Conservation (phyloP, 2,329 filamentous ascomycete species). For the Ophiostoma pallidulum region DNA sequence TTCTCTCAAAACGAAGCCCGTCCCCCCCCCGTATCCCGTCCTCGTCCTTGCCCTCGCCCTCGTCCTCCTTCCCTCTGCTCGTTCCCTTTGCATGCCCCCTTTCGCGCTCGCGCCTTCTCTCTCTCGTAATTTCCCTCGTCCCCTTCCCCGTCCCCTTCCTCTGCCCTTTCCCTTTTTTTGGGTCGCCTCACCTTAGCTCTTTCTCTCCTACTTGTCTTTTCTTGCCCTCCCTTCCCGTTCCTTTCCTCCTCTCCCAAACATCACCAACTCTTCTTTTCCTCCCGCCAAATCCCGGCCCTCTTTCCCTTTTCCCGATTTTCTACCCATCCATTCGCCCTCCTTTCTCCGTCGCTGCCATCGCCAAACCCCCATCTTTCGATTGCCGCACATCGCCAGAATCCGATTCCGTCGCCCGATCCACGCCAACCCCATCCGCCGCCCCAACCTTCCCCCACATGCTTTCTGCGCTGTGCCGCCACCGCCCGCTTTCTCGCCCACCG, state of each 20-base stretch:
- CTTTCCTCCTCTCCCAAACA: slow-evolving; percentile 2
- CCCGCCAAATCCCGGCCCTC: slow-evolving; percentile 14
- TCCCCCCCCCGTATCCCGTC: slow-evolving; percentile 37
- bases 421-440: slow-evolving; percentile 17
- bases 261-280: not conserved
- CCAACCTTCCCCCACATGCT: not conserved
- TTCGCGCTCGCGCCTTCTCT: slow-evolving; percentile 12
- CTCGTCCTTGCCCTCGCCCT: too few species aligned
- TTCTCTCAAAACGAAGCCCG: slow-evolving; percentile 39
- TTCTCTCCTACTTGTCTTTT: slow-evolving; percentile 14
- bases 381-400: slow-evolving; percentile 23
- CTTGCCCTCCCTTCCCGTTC: slow-evolving; percentile 9
- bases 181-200: not conserved
- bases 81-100: slow-evolving; percentile 24
- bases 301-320: slow-evolving; percentile 27
- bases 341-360: slow-evolving; percentile 20
- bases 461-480: not conserved
- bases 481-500: not conserved
- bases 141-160: too few species aligned
- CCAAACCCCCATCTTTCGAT: slow-evolving; percentile 29
- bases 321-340: slow-evolving; percentile 29
- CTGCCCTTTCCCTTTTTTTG: slow-evolving; percentile 2
- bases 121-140: slow-evolving; percentile 7
- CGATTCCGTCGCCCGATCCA: slow-evolving; percentile 19
- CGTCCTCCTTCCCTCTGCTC: slow-evolving; percentile 15